Conservation (phyloP, 805 yeast species). For the Yamadazyma sp. region DNA sequence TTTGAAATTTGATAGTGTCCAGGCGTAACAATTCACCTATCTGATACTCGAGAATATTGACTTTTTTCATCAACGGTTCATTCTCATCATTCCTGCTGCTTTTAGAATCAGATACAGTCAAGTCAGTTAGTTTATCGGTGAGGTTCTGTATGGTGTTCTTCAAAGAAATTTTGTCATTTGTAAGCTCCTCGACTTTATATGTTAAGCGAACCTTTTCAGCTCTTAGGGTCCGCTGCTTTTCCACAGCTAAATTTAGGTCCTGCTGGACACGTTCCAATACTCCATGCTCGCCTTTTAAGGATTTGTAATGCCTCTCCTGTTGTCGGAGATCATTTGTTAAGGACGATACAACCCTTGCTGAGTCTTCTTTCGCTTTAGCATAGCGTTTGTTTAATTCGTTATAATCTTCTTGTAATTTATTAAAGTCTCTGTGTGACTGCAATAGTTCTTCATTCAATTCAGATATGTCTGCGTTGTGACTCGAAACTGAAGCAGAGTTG, state of each 20-base stretch:
- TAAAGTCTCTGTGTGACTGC: constrained; percentile 20
- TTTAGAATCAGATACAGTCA: constrained; percentile 20
- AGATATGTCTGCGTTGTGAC: constrained; percentile 5
- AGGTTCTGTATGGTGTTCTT: constrained; percentile 37
- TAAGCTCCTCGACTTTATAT: constrained; percentile 38
- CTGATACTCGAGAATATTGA: constrained; percentile 39
- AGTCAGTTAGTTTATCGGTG: constrained; percentile 33
- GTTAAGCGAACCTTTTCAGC: constrained; percentile 47
- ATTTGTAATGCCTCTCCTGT: too few relatives aligned
- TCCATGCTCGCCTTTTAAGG: too few relatives aligned
- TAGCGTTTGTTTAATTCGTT: constrained; percentile 16
- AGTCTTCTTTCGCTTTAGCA: constrained; percentile 22
- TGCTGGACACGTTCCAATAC: constrained; percentile 31
- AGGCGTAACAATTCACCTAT: constrained; percentile 40
- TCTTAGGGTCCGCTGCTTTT: constrained; percentile 42
- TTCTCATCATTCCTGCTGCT: constrained; percentile 7
- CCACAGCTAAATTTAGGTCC: constrained; percentile 41
- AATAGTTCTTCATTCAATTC: constrained; percentile 19
- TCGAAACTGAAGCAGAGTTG: not conserved
- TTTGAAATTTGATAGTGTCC: constrained; percentile 49
- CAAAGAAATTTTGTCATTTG: constrained; percentile 37
- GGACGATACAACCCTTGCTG: constrained; percentile 21
- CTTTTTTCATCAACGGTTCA: constrained; percentile 15
- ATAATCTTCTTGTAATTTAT: constrained; percentile 19
- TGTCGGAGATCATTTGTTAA: constrained; percentile 25